phyloP scores from a whole-genome alignment of 805 yeast species.

The Saccharomyces kudriavzevii region DNA sequence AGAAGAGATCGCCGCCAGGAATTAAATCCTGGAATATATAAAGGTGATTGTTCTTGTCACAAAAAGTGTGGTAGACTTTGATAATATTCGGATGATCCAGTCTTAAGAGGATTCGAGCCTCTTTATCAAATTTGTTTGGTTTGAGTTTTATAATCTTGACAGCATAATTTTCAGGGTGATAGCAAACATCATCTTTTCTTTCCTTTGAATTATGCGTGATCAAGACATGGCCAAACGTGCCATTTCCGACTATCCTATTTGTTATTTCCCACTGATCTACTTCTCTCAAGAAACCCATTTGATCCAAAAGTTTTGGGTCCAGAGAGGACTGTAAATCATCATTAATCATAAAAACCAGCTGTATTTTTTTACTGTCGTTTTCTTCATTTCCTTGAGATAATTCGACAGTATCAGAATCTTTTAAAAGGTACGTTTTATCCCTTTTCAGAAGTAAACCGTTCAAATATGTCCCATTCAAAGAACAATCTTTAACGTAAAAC shows the following conservation, averaged over 20 bases:
- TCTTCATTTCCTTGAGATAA: conserved; percentile 28
- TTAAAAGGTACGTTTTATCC: conserved; percentile 30
- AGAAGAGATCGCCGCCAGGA: conserved; percentile 53
- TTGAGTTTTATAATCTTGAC: conserved; percentile 39
- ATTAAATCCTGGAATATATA: conserved; percentile 43
- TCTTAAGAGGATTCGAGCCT: conserved; percentile 35
- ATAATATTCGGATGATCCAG: conserved; percentile 45
- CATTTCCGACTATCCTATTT: conserved; percentile 40
- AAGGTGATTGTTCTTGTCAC: conserved; percentile 22
- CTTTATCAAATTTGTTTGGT: conserved; percentile 30
- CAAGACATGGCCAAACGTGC: conserved; percentile 50
- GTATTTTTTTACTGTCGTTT: neutral
- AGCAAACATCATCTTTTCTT: conserved; percentile 29
- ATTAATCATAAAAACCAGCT: conserved; percentile 3
- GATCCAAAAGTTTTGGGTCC: conserved; percentile 8
- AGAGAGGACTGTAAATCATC: conserved; percentile 1
- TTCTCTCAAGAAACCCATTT: conserved; percentile 15
- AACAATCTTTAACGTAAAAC: conserved; percentile 42
- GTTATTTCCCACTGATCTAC: conserved; percentile 37
- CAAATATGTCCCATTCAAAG: conserved; percentile 44
- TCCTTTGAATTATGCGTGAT: conserved; percentile 5
- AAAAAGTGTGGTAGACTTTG: conserved; percentile 33
- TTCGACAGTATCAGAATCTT: conserved; percentile 34
- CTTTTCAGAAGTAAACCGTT: conserved; percentile 32
- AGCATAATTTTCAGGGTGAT: conserved; percentile 35